Conservation (phyloP, 495 filamentous ascomycete species). For the Lasiosphaeria ovina region DNA sequence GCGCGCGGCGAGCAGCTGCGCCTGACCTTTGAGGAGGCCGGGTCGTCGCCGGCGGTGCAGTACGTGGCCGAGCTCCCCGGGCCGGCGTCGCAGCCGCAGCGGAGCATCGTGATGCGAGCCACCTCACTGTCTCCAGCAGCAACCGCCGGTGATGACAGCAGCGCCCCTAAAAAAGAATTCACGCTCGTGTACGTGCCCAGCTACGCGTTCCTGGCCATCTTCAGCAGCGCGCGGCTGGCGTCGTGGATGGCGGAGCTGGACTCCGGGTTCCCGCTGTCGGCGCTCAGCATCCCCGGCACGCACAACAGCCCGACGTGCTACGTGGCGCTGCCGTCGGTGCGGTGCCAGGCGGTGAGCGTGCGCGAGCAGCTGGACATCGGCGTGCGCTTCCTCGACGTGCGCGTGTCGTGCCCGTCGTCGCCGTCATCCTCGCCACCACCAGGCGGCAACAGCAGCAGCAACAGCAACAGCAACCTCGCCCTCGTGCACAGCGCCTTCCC, state of each 20-base stretch:
- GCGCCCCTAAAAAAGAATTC: slow-evolving; percentile 47
- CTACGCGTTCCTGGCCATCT: slow-evolving; percentile 68
- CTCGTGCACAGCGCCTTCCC: slow-evolving; percentile 50
- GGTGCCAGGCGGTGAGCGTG: slow-evolving; percentile 82
- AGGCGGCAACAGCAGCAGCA: slow-evolving; percentile 9
- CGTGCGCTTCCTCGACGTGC: slow-evolving; percentile 91
- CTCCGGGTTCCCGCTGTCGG: slow-evolving; percentile 67
- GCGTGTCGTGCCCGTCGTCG: slow-evolving; percentile 49
- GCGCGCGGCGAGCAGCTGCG: slow-evolving; percentile 38
- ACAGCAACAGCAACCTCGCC: slow-evolving; percentile 50
- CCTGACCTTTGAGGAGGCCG: slow-evolving; percentile 44
- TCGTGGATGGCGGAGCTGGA: slow-evolving; percentile 78
- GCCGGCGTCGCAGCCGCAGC: slow-evolving; percentile 20
- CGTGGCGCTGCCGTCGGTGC: slow-evolving; percentile 82
- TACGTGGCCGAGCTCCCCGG: slow-evolving; percentile 42
- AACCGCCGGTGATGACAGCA: not conserved
- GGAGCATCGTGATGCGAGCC: slow-evolving; percentile 33
- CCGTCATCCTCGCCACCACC: slow-evolving; percentile 16
- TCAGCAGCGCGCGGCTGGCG: slow-evolving; percentile 66
- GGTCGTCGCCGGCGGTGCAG: slow-evolving; percentile 15
- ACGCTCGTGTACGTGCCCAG: slow-evolving; percentile 69
- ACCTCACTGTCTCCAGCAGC: too few species aligned
- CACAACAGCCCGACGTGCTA: slow-evolving; percentile 90
- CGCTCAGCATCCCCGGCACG: slow-evolving; percentile 89
- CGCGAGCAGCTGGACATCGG: slow-evolving; percentile 81